Evolutionary conservation across 2,329 filamentous ascomycete species (phyloP).

Genomic region (Colletotrichum musicola): DNA sequence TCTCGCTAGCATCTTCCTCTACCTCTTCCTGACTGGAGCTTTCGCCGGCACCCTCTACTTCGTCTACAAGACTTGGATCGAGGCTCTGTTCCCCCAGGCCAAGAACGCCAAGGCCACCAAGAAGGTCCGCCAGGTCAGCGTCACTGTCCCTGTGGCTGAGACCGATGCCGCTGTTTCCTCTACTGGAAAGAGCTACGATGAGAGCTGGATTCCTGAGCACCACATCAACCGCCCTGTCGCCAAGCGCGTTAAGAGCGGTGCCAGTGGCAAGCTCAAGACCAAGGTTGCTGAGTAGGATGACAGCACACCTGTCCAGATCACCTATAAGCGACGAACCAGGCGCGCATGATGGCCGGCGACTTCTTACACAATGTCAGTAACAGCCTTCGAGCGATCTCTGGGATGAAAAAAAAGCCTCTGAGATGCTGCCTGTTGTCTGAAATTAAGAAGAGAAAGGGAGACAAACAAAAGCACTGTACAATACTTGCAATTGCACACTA

Average conservation of each 20-base stretch:
- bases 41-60: constrained; percentile 91
- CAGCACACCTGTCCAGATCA: constrained; percentile 1
- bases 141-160: constrained; percentile 73
- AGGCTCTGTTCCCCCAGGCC: constrained; percentile 92
- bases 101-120: constrained; percentile 73
- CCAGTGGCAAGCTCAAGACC: constrained; percentile 55
- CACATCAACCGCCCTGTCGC: constrained; percentile 89
- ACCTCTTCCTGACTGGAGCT: constrained; percentile 84
- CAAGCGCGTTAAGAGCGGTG: constrained; percentile 73
- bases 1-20: constrained; percentile 87
- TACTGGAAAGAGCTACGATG: constrained; percentile 82
- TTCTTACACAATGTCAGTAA: background rate
- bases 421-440: background rate
- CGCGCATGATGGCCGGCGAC: constrained; percentile 9
- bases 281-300: constrained; percentile 36
- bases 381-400: background rate
- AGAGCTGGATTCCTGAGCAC: constrained; percentile 92
- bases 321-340: constrained; percentile 15
- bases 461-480: constrained; percentile 29
- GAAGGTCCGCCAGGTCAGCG: constrained; percentile 76
- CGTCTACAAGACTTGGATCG: constrained; percentile 98
- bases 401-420: background rate
- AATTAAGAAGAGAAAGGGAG: background rate
- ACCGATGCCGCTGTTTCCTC: constrained; percentile 78
- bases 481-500: constrained; percentile 25